These are phyloP conservation scores for Barbarea vulgaris DNA, from an alignment of 345 rosid species.

Conservation along the genomic window DNA sequence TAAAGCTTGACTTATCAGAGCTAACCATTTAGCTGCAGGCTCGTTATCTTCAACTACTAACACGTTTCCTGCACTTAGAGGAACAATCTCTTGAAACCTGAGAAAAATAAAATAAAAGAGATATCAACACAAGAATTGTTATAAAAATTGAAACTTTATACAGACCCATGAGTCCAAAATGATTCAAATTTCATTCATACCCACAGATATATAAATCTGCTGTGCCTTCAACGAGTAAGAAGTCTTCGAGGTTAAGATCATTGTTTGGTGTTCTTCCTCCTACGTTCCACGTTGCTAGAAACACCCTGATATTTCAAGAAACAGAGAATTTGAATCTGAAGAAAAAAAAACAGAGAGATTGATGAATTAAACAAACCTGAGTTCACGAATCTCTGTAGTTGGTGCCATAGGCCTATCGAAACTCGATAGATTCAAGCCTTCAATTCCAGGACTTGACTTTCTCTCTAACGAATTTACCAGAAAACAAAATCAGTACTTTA, in stretches of 20 bases:
- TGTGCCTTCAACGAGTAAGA: constrained; percentile 76
- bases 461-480: constrained; percentile 53
- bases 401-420: constrained; percentile 57
- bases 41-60: constrained; percentile 91
- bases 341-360: neutral
- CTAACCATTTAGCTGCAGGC: constrained; percentile 94
- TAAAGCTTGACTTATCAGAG: constrained; percentile 79
- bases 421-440: constrained; percentile 70
- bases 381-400: constrained; percentile 59
- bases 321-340: neutral
- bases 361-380: constrained; percentile 48
- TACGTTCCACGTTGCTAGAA: constrained; percentile 91
- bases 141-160: constrained; percentile 1
- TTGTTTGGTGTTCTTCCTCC: constrained; percentile 84
- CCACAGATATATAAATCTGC: constrained; percentile 92
- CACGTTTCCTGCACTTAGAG: constrained; percentile 93
- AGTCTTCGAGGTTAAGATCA: constrained; percentile 80
- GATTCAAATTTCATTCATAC: constrained; percentile 49
- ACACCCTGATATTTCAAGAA: constrained; percentile 55
- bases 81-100: constrained; percentile 98
- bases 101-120: neutral
- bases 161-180: neutral
- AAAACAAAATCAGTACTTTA: neutral
- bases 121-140: neutral
- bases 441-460: constrained; percentile 59